Conservation (phyloP, 768 basidiomycete genomes). For the Lentinula boryana region DNA sequence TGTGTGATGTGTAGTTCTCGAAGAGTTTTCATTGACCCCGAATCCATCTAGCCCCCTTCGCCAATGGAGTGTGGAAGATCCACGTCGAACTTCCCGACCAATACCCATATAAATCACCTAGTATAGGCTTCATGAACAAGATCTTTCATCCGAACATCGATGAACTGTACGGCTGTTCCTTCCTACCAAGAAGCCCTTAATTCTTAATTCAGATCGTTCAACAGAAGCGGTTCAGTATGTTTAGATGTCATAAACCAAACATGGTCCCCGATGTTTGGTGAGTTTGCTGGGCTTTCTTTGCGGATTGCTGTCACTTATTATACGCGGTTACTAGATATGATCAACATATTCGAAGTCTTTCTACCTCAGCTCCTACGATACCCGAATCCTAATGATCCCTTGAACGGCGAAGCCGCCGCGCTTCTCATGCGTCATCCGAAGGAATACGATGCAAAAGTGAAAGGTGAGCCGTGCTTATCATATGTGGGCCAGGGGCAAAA, state of each 20-base stretch:
- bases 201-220: conserved; percentile 8
- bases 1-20: conserved; percentile 22
- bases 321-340: conserved; percentile 66
- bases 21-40: background rate
- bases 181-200: conserved; percentile 6
- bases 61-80: conserved; percentile 98
- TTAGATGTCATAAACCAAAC: conserved; percentile 99
- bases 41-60: conserved; percentile 75
- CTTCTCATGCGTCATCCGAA: conserved; percentile 96
- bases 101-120: conserved; percentile 98
- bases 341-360: conserved; percentile 99
- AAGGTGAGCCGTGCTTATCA: conserved; percentile 45
- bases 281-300: conserved; percentile 20
- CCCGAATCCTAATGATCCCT: conserved; percentile 96
- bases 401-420: conserved; percentile 97
- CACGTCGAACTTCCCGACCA: conserved; percentile 98
- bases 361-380: conserved; percentile 95
- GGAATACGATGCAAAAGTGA: conserved; percentile 91
- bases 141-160: conserved; percentile 99
- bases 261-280: conserved; percentile 99
- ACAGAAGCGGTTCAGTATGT: conserved; percentile 94
- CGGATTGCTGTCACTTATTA: too few species aligned
- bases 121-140: conserved; percentile 99
- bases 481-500: background rate
- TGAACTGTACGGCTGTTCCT: conserved; percentile 66